These are phyloP conservation scores for Neophaeococcomyces mojaviensis DNA, from an alignment of 2,329 filamentous ascomycete genomes.

Conservation along the genomic window DNA sequence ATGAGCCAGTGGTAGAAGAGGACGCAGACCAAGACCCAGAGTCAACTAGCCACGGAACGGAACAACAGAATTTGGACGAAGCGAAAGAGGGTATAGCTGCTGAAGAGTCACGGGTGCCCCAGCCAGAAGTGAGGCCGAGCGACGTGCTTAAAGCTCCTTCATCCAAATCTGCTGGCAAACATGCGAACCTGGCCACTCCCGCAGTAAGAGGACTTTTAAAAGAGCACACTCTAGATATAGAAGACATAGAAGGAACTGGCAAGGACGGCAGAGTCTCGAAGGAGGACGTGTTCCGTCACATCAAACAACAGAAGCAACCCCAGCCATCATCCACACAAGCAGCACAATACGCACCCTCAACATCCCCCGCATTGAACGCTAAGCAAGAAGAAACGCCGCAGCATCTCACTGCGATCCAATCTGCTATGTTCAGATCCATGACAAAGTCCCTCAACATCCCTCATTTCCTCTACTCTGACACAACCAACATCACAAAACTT, in stretches of 20 bases:
- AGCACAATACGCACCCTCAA: constrained; percentile 16
- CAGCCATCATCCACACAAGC: constrained; percentile 21
- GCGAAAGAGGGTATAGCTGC: constrained; percentile 8
- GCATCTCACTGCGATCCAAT: constrained; percentile 69
- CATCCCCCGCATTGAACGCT: constrained; percentile 34
- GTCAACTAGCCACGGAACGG: constrained; percentile 17
- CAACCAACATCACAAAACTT: constrained; percentile 72
- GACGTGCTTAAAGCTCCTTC: constrained; percentile 16
- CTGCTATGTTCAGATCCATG: constrained; percentile 97
- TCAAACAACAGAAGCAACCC: constrained; percentile 45
- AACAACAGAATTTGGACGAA: constrained; percentile 31
- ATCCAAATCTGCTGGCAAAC: constrained; percentile 37
- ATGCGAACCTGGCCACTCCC: constrained; percentile 75
- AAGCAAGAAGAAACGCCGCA: constrained; percentile 61
- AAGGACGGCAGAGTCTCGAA: constrained; percentile 87
- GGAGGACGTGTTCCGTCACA: constrained; percentile 75
- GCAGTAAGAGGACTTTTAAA: constrained; percentile 85
- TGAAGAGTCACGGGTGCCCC: constrained; percentile 34
- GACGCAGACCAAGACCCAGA: constrained; percentile 70
- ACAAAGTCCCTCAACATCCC: constrained; percentile 83
- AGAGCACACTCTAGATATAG: constrained; percentile 68
- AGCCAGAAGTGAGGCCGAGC: constrained; percentile 7
- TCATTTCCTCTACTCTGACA: constrained; percentile 91
- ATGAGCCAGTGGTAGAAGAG: constrained; percentile 10
- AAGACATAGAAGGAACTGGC: constrained; percentile 73